Evolutionary conservation across 2,329 filamentous ascomycete species (phyloP), one percentile per base, ranked within the genome.

Genomic region (Fusarium algeriense): DNA sequence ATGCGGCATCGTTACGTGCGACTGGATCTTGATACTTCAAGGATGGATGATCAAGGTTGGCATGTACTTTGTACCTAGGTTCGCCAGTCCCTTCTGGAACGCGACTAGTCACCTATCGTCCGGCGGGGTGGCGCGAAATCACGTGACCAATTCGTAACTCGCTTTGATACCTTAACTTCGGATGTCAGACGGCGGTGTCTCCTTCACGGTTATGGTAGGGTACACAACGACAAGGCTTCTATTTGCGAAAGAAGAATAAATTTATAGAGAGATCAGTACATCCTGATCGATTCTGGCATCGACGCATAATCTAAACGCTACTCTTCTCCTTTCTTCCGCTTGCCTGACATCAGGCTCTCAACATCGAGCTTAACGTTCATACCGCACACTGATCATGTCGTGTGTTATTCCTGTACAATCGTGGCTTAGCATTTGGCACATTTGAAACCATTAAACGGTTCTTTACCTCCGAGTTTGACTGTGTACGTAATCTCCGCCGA

Each of bases 401-500:
- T 82, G 80, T 35, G 78, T 81, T 20, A 81, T 70, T 15, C 80
- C 80, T 82, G 26, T 13, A 23, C 13, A 11, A 62, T n/a, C 34
- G 12, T n/a, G 49, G 28, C 44, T 75, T 49, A 76, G 71, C 15
- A 30, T 45, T 9, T 44, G 26, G 50, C 40, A 53, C 17, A 41
- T 38, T 11, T 19, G 17, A 19, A 38, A 20, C 32, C 7, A 6
- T 17, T 28, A 15, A 45, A 32, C 6, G 7, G 10, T 54, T 43
- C 12, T 77, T 69, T 62, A 81, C 80, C 80, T 77, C 79, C 80
- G 41, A 82, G 79, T 61, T 81, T 80, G 12, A 80, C 77, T 9
- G 72, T 75, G 67, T 82, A 82, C 17, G 78, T 81, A 61, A 82
- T 78, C 71, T 80, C 79, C 52, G 80, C 80, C 50, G 80, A 81